Evolutionary conservation across 164 flowering plant genomes (phyloP), one percentile per base, ranked within the genome.

Genomic region (Sedum album): DNA sequence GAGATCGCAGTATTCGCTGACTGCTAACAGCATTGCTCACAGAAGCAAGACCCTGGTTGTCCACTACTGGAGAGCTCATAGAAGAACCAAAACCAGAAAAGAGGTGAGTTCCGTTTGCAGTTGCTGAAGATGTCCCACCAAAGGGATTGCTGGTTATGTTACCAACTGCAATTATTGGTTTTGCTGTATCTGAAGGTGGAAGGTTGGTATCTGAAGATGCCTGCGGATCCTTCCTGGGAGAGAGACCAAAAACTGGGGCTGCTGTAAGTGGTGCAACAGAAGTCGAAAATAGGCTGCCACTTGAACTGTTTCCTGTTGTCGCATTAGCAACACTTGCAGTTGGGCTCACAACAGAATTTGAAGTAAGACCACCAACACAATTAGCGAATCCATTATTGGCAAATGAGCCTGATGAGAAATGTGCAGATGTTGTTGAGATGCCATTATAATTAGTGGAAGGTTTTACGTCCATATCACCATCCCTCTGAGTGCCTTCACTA

Each of bases 61-160:
- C 75, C 35, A 77, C 63, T 66, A 81, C 48, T 26, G 84, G 68
- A 42, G 82, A 30, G 26, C 78, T 15, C 25, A 78, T 46, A 21
- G 83, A 66, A 72, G 86, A 76, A 70, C 70, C 33, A 44, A 85
- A 77, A 15, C 80, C 80, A 78, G 83, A 84, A 73, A 73, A 68
- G 61, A 75, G 21, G 60, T 75, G 76, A 31, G 75, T 75, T 5
- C 77, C 60, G 44, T 69, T 67, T 18, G 73, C 18, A 42, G 30
- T 11, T 26, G 73, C 28, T 67, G 82, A 68, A 62, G 82, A 39
- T 39, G 75, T 28, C 53, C 71, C 73, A 66, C 76, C 83, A 74
- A 73, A 71, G 42, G 72, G 65, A 28, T 71, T 30, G 66, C 72
- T 46, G 21, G 35, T 66, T 35, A 35, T 21, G 53, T 51, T 85